Conservation (phyloP, 805 yeast genomes). For the Dipodascus geniculatus region DNA sequence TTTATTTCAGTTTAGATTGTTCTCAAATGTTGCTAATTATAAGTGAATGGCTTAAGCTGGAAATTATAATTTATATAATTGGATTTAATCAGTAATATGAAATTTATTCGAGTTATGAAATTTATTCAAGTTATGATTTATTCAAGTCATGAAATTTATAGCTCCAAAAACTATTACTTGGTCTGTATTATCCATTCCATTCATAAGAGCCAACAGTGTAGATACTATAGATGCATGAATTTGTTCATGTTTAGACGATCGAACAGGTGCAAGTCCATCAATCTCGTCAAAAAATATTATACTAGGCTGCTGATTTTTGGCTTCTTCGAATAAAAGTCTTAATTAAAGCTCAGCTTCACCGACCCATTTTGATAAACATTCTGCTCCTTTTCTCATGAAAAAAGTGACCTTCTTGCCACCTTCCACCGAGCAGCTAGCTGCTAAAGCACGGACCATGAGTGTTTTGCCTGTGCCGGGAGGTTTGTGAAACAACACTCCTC, state of each 20-base stretch:
- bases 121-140: no score
- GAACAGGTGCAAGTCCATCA: constrained; percentile 95
- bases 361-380: constrained; percentile 94
- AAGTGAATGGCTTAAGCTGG: no score
- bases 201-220: constrained; percentile 90
- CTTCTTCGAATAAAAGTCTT: constrained; percentile 85
- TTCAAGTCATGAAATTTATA: no score
- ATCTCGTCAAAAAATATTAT: constrained; percentile 96
- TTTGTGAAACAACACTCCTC: constrained; percentile 96
- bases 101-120: no score
- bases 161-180: constrained; percentile 98
- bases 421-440: constrained; percentile 84
- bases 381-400: constrained; percentile 98
- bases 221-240: constrained; percentile 96
- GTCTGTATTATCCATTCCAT: constrained; percentile 98
- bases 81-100: no score
- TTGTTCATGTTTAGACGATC: constrained; percentile 96
- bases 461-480: constrained; percentile 99
- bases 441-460: constrained; percentile 92
- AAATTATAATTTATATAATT: no score
- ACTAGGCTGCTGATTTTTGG: constrained; percentile 89
- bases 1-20: no score
- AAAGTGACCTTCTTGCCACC: constrained; percentile 73
- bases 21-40: no score
- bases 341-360: constrained; percentile 97